phyloP scores from a whole-genome alignment of 2,329 filamentous ascomycete genomes.

The Epichloe glyceriae region DNA sequence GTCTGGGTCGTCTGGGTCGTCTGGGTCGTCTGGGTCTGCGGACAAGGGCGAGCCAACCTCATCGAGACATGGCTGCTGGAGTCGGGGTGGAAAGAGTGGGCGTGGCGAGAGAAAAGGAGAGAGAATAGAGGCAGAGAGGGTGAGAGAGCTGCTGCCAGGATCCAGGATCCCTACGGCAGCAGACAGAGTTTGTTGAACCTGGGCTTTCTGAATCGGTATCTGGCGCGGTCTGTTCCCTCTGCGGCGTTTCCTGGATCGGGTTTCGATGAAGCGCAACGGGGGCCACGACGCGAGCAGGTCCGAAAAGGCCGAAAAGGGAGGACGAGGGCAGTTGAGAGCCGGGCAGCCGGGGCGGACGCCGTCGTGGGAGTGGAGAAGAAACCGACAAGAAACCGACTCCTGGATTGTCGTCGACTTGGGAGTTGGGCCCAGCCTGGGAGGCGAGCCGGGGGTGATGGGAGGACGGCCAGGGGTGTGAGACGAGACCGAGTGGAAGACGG shows the following conservation, averaged over 20 bases:
- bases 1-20: neutral
- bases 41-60: conserved; percentile 29
- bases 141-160: conserved; percentile 1
- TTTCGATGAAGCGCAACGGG: conserved; percentile 2
- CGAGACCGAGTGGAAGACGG: neutral
- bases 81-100: conserved; percentile 8
- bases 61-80: conserved; percentile 28
- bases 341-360: conserved; percentile 10
- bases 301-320: conserved; percentile 3
- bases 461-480: neutral
- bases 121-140: neutral
- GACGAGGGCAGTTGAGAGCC: conserved; percentile 2
- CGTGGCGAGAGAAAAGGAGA: neutral
- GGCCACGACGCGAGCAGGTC: conserved; percentile 6
- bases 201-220: conserved; percentile 9
- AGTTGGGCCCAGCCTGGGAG: conserved; percentile 6
- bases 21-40: conserved; percentile 15
- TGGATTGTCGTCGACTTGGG: conserved; percentile 5
- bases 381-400: conserved; percentile 1
- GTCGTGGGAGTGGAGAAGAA: conserved; percentile 9
- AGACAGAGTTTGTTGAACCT: neutral
- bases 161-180: conserved; percentile 1
- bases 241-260: conserved; percentile 8
- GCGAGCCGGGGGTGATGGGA: conserved; percentile 3
- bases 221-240: conserved; percentile 6